phyloP scores from a whole-genome alignment of 2,329 filamentous ascomycete genomes.

The Neopestalotiopsis sp. region DNA sequence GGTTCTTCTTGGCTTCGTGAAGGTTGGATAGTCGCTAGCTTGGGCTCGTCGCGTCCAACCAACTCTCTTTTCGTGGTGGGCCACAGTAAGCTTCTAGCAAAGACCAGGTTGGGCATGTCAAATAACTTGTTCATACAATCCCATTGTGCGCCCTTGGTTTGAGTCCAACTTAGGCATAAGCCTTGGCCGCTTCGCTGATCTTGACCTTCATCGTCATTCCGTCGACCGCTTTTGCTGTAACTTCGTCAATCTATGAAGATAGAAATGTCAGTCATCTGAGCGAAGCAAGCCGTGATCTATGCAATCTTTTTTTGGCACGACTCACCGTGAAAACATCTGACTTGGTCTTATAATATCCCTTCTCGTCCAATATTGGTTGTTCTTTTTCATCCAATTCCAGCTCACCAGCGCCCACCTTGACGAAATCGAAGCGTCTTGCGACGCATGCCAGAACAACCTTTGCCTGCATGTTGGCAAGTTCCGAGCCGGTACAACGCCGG shows the following conservation, averaged over 20 bases:
- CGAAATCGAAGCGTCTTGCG: slow-evolving; percentile 16
- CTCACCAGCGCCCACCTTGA: slow-evolving; percentile 15
- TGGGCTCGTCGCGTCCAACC: no score
- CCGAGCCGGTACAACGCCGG: slow-evolving; percentile 13
- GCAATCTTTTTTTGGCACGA: neutral
- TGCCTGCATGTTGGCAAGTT: slow-evolving; percentile 19
- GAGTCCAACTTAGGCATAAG: no score
- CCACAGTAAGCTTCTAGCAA: no score
- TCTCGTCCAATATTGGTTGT: slow-evolving; percentile 13
- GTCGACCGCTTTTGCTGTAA: slow-evolving; percentile 14
- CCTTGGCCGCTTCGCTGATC: neutral
- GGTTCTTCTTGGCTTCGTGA: no score
- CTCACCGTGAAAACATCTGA: slow-evolving; percentile 18
- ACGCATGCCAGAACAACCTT: slow-evolving; percentile 11
- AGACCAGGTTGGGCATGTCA: no score
- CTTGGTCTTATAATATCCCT: slow-evolving; percentile 18
- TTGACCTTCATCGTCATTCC: slow-evolving; percentile 13
- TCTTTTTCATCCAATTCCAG: slow-evolving; percentile 6
- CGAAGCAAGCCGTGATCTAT: neutral
- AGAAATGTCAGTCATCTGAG: neutral
- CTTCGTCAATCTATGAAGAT: slow-evolving; percentile 2
- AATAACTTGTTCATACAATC: no score
- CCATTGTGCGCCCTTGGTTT: no score
- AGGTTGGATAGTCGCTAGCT: no score
- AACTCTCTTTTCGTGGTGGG: no score